Conservation (phyloP, 192 early-diverging fungal genomes). For the Mortierella claussenii region DNA sequence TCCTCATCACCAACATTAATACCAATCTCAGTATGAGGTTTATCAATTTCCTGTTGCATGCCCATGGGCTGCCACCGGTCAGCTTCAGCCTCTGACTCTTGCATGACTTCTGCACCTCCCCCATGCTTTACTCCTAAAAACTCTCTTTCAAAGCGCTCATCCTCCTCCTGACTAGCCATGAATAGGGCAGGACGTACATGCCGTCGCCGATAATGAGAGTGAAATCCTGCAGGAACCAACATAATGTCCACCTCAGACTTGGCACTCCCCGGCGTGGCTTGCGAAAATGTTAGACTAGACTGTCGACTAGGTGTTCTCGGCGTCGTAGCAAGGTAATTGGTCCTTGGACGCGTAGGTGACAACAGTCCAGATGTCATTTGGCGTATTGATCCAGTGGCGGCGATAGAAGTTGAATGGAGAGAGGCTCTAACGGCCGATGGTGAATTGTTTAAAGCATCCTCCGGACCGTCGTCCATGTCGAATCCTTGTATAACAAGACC, state of each 20-base stretch:
- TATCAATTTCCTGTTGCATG: too few relatives aligned
- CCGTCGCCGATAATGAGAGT: slow-evolving; percentile 33
- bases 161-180: slow-evolving; percentile 43
- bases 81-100: too few relatives aligned
- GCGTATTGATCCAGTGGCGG: background rate
- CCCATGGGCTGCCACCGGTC: too few relatives aligned
- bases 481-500: slow-evolving; percentile 17
- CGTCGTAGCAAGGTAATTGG: background rate
- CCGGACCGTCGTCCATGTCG: slow-evolving; percentile 5
- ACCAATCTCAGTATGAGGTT: too few relatives aligned
- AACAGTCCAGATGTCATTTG: background rate
- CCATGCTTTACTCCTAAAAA: slow-evolving; percentile 4
- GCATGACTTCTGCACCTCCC: too few relatives aligned
- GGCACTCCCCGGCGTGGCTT: slow-evolving; percentile 30
- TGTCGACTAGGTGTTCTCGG: slow-evolving; percentile 40
- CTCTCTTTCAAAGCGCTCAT: slow-evolving; percentile 35
- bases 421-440: background rate
- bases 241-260: slow-evolving; percentile 25
- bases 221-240: slow-evolving; percentile 37
- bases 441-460: too few relatives aligned
- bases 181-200: slow-evolving; percentile 8
- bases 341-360: background rate
- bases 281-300: slow-evolving; percentile 39
- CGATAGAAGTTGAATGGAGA: background rate
- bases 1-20: slow-evolving; percentile 3